Conservation (phyloP, 1,284 basidiomycete species). For the Trichosporon ovoides region DNA sequence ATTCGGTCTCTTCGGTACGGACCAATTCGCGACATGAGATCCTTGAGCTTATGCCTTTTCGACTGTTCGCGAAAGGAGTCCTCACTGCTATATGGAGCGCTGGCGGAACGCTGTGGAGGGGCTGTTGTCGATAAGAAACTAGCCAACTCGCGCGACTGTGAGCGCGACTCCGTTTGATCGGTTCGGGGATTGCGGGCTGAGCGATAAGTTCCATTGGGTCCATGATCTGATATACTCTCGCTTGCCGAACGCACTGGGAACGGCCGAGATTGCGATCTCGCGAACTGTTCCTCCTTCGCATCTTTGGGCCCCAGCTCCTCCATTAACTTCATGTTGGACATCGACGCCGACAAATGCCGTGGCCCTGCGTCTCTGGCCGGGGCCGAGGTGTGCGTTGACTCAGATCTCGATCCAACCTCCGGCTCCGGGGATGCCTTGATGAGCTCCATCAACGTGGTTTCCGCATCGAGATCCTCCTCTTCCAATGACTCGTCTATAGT, state of each 20-base stretch:
- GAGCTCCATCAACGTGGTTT: background rate
- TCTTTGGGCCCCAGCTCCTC: background rate
- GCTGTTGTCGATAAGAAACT: conserved; percentile 38
- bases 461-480: conserved; percentile 18
- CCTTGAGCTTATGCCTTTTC: conserved; percentile 4
- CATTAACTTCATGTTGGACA: background rate
- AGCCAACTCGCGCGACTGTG: conserved; percentile 38
- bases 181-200: conserved; percentile 1
- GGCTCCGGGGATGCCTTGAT: background rate
- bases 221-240: conserved; percentile 10
- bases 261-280: background rate
- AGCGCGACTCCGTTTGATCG: conserved; percentile 1
- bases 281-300: background rate
- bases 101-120: conserved; percentile 15
- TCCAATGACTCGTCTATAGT: conserved; percentile 38
- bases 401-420: background rate
- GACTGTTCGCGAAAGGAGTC: background rate
- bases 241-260: conserved; percentile 9
- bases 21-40: background rate
- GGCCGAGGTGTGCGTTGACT: background rate
- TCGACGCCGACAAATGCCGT: background rate
- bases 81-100: background rate
- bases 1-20: background rate
- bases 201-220: background rate
- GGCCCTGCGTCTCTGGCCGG: background rate